phyloP scores from a whole-genome alignment of 2,329 filamentous ascomycete species.

The Geosmithia morbida region DNA sequence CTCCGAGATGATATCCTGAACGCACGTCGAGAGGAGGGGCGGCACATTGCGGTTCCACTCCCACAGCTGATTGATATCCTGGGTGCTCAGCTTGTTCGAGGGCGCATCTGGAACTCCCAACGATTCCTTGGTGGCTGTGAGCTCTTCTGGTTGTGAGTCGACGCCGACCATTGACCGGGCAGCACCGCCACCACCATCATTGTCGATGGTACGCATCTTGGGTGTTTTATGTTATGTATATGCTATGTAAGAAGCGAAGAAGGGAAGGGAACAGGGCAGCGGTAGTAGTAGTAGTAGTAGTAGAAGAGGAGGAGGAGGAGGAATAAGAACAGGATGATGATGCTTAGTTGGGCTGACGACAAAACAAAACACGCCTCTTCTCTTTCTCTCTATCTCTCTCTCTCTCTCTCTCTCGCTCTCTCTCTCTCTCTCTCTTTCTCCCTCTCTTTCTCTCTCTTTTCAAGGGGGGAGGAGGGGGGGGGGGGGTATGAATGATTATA shows the following conservation, averaged over 20 bases:
- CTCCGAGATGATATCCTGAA: conserved; percentile 30
- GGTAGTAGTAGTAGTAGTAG: too few relatives aligned
- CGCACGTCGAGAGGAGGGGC: conserved; percentile 22
- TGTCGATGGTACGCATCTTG: conserved; percentile 10
- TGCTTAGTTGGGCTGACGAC: too few relatives aligned
- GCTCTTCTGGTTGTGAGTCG: background rate
- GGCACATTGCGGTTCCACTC: conserved; percentile 28
- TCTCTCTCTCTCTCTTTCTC: too few relatives aligned
- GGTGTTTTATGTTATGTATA: background rate
- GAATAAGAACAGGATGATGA: too few relatives aligned
- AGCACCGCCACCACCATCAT: conserved; percentile 7
- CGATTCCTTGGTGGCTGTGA: background rate
- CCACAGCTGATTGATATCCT: conserved; percentile 26
- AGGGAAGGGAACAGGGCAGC: too few relatives aligned
- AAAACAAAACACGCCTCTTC: too few relatives aligned
- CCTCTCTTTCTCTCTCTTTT: too few relatives aligned
- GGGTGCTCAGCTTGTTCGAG: background rate
- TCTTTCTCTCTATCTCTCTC: too few relatives aligned
- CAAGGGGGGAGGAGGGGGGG: too few relatives aligned
- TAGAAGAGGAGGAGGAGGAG: too few relatives aligned
- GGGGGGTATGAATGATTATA: background rate
- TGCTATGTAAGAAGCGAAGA: background rate
- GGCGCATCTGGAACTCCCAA: background rate
- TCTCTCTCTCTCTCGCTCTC: too few relatives aligned
- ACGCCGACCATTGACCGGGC: conserved; percentile 1